Evolutionary conservation across 2,329 filamentous ascomycete species (phyloP), one percentile per base, ranked within the genome.

Genomic region (Pyricularia pennisetigena): DNA sequence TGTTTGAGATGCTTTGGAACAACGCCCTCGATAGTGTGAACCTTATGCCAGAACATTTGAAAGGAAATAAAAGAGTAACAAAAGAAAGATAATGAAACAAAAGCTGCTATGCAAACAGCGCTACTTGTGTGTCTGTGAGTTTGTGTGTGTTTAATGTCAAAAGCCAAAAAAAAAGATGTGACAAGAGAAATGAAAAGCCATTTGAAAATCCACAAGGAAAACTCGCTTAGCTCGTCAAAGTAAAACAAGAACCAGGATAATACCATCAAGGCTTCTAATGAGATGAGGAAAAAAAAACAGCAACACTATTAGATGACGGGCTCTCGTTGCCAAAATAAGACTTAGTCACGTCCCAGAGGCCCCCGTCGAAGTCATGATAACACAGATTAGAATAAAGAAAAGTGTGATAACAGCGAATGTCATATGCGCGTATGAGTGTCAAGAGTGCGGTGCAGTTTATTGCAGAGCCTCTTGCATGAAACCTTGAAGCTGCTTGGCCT

Each of bases 401-500:
- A 57, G 59, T n/a, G 12, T 23, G 30, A 20, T 54, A 28, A 29
- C 41, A 54, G 41, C 54, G 35, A 54, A 24, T 54, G 65, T 30
- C 24, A 41, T 41, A 28, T 54, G 35, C 54, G 12, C 24, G 65
- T 28, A 49, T 66, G 65, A 16, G 30, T 35, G 59, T 67, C 29
- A 57, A 29, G 29, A 61, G 54, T 57, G 24, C 26, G 28, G 62
- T 23, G 26, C 32, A 63, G 23, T 67, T 67, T 71, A 71, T 49
- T 72, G 35, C n/a, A 79, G 71, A n/a, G 76, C 77, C 69, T 79
- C 75, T 35, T 75, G 74, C 68, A 79, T 74, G 69, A 78, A 75
- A 2, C 71, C 70, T 63, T 76, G 76, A 14, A 80, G 74, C 41
- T 76, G 74, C 69, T 78, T 79, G 57, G 78, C 79, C 77, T 79